These are phyloP conservation scores for Mycosphaerella sp. DNA, from an alignment of 2,329 filamentous ascomycete species.

Conservation along the genomic window DNA sequence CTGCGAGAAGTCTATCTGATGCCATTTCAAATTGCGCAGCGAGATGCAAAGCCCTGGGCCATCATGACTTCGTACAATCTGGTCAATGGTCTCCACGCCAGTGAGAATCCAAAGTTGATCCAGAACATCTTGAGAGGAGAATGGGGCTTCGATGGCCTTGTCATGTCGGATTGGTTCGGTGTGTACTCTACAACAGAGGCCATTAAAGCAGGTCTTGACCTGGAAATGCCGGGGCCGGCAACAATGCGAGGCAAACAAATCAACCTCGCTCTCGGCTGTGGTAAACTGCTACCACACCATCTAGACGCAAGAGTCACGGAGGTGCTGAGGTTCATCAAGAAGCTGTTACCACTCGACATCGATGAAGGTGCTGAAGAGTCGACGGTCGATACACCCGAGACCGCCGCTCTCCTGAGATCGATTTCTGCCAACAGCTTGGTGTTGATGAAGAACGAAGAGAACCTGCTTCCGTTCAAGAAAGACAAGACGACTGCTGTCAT, in stretches of 20 bases:
- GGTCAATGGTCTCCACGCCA: slow-evolving; percentile 64
- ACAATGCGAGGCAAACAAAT: slow-evolving; percentile 32
- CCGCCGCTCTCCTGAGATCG: slow-evolving; percentile 28
- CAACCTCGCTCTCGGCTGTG: slow-evolving; percentile 25
- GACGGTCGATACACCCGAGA: slow-evolving; percentile 31
- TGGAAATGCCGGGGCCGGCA: slow-evolving; percentile 81
- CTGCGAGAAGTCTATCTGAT: slow-evolving; percentile 67
- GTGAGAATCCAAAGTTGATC: slow-evolving; percentile 59
- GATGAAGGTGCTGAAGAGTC: slow-evolving; percentile 29
- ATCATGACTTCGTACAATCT: slow-evolving; percentile 72
- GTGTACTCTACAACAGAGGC: slow-evolving; percentile 62
- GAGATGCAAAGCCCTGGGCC: slow-evolving; percentile 61
- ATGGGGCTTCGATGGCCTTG: slow-evolving; percentile 56
- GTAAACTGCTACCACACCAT: slow-evolving; percentile 29
- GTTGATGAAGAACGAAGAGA: slow-evolving; percentile 60
- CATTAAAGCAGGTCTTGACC: slow-evolving; percentile 71
- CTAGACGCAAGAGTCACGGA: slow-evolving; percentile 57
- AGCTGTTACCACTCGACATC: slow-evolving; percentile 23
- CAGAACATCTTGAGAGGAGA: slow-evolving; percentile 63
- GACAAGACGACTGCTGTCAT: slow-evolving; percentile 65
- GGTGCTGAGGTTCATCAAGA: slow-evolving; percentile 53
- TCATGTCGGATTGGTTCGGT: slow-evolving; percentile 73
- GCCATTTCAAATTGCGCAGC: slow-evolving; percentile 66
- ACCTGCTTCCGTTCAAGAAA: slow-evolving; percentile 58
- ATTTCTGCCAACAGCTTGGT: slow-evolving; percentile 30